phyloP scores from a whole-genome alignment of 225 moss, liverwort and hornwort species.

The Marchantia paleacea region DNA sequence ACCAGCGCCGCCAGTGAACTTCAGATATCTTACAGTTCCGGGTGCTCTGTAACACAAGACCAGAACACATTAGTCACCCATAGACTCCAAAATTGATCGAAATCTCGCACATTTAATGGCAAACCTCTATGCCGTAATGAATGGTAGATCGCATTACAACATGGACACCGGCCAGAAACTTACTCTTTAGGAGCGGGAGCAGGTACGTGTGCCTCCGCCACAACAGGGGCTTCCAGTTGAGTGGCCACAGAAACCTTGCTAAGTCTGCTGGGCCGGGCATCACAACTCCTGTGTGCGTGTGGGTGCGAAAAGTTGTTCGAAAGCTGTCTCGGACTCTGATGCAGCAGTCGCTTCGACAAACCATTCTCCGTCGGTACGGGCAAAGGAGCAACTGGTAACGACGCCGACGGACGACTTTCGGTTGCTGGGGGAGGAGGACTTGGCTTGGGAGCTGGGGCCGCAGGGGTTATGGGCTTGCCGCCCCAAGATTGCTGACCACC shows the following conservation, averaged over 20 bases:
- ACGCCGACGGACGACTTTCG: not conserved
- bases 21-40: conserved; percentile 20
- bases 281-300: conserved; percentile 23
- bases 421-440: not conserved
- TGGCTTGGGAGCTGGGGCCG: not conserved
- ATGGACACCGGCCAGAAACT: not conserved
- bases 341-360: conserved; percentile 16
- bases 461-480: conserved; percentile 31
- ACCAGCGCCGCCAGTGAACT: conserved; percentile 23
- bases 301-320: conserved; percentile 4
- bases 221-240: conserved; percentile 17
- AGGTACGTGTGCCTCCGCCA: not conserved
- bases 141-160: not conserved
- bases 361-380: conserved; percentile 4
- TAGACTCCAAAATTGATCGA: too few species aligned
- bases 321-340: conserved; percentile 4
- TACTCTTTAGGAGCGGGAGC: conserved; percentile 11
- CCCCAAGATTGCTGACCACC: conserved; percentile 45
- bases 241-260: conserved; percentile 34
- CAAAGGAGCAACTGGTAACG: not conserved
- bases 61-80: not conserved
- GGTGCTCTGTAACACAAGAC: conserved; percentile 23
- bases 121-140: not conserved
- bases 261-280: conserved; percentile 30
- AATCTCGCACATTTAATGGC: too few species aligned